These are phyloP conservation scores for Sporothrix pallida DNA, from an alignment of 2,329 filamentous ascomycete species.

Conservation along the genomic window DNA sequence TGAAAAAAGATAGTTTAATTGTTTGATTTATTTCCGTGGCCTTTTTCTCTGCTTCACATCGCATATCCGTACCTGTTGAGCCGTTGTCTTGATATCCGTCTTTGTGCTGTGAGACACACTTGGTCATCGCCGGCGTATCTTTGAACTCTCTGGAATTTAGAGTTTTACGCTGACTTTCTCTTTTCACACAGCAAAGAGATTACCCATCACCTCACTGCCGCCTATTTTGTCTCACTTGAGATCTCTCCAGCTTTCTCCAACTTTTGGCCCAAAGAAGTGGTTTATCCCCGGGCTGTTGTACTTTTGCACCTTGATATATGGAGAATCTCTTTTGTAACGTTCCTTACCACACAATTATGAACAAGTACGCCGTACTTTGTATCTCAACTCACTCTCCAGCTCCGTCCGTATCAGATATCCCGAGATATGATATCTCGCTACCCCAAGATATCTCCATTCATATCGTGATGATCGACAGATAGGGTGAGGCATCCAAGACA, in stretches of 20 bases:
- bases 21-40: background rate
- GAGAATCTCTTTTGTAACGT: background rate
- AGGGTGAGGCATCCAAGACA: slow-evolving; percentile 17
- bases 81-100: background rate
- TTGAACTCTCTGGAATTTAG: background rate
- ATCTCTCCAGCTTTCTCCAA: background rate
- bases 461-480: slow-evolving; percentile 7
- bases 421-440: background rate
- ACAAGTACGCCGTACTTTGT: background rate
- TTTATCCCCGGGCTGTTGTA: slow-evolving; percentile 9
- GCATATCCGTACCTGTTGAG: slow-evolving; percentile 1
- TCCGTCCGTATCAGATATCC: background rate
- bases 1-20: background rate
- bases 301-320: background rate
- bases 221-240: slow-evolving; percentile 10
- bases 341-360: background rate
- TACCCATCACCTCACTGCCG: background rate
- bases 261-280: slow-evolving; percentile 13
- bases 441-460: background rate
- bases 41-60: background rate
- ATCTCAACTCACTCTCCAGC: background rate
- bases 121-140: slow-evolving; percentile 7
- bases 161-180: slow-evolving; percentile 1
- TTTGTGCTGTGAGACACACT: slow-evolving; percentile 25
- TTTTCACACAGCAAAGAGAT: background rate